Conservation (phyloP, 2,329 filamentous ascomycete genomes). For the Metarhizium humberi region DNA sequence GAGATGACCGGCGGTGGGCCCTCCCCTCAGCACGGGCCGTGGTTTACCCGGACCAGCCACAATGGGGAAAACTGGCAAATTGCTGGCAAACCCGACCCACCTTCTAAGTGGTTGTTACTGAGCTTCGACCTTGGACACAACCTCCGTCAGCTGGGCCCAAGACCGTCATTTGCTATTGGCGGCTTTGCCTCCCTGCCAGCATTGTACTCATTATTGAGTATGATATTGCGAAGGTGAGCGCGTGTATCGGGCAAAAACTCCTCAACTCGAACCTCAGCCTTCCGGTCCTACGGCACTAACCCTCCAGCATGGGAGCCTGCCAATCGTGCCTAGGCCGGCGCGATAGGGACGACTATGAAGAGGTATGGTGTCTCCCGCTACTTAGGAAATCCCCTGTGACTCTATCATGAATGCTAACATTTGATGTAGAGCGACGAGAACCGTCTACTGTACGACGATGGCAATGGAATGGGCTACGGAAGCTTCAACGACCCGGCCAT, state of each 20-base stretch:
- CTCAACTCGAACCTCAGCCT: neutral
- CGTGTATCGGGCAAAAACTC: neutral
- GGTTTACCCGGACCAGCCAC: neutral
- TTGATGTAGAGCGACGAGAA: conserved; percentile 44
- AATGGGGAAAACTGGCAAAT: neutral
- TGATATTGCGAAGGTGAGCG: neutral
- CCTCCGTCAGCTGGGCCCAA: neutral
- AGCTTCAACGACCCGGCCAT: conserved; percentile 50
- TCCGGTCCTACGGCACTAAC: neutral
- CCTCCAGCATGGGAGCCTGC: conserved; percentile 46
- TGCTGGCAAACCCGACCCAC: neutral
- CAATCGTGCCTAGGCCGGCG: conserved; percentile 49
- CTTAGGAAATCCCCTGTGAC: neutral
- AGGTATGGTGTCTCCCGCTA: conserved; percentile 30
- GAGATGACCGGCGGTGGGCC: too few species aligned
- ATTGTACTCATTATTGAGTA: neutral
- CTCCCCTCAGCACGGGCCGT: neutral
- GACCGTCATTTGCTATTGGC: neutral
- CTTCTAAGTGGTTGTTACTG: neutral
- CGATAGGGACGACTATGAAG: conserved; percentile 42
- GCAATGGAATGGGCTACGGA: conserved; percentile 49
- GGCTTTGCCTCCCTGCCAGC: neutral
- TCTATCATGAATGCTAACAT: conserved; percentile 4
- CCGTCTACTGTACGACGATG: conserved; percentile 51
- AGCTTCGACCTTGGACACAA: neutral